Evolutionary conservation across 257 asterid genomes (phyloP).

Genomic region (Lantana camara): DNA sequence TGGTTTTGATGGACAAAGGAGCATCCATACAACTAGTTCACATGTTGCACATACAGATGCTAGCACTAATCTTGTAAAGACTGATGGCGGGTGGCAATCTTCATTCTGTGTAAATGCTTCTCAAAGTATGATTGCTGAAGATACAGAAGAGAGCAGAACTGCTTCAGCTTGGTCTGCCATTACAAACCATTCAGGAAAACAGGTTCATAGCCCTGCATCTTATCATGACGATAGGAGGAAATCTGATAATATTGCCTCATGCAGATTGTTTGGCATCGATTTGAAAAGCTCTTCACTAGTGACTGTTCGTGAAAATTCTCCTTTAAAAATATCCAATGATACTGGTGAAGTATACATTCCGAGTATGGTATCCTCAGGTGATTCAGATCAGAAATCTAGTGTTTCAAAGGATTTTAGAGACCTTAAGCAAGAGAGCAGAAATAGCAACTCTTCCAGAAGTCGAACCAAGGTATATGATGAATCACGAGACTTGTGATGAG

Average conservation of each 20-base stretch:
- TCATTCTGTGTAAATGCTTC: conserved; percentile 40
- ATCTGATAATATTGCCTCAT: conserved; percentile 45
- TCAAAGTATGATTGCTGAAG: conserved; percentile 44
- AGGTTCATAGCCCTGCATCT: conserved; percentile 35
- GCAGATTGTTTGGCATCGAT: conserved; percentile 85
- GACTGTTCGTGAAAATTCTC: conserved; percentile 31
- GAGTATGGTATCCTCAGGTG: conserved; percentile 44
- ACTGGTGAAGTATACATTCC: conserved; percentile 39
- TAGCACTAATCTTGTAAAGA: conserved; percentile 18
- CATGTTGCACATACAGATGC: conserved; percentile 30
- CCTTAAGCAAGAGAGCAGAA: conserved; percentile 51
- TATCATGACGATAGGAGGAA: conserved; percentile 46
- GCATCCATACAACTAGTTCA: conserved; percentile 27
- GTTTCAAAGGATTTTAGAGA: conserved; percentile 58
- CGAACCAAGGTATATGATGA: conserved; percentile 79
- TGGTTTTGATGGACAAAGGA: conserved; percentile 37
- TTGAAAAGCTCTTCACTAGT: conserved; percentile 69
- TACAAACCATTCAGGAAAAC: conserved; percentile 41
- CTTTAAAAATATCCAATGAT: conserved; percentile 31
- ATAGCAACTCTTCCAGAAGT: conserved; percentile 65
- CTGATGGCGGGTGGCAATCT: conserved; percentile 30
- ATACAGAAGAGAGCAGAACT: conserved; percentile 53
- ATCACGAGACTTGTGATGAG: background rate
- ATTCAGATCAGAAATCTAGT: conserved; percentile 69
- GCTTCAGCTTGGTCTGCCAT: conserved; percentile 60